These are phyloP conservation scores for Melocanna baccifera DNA, from an alignment of 176 grass and related monocot genomes.

Conservation along the genomic window DNA sequence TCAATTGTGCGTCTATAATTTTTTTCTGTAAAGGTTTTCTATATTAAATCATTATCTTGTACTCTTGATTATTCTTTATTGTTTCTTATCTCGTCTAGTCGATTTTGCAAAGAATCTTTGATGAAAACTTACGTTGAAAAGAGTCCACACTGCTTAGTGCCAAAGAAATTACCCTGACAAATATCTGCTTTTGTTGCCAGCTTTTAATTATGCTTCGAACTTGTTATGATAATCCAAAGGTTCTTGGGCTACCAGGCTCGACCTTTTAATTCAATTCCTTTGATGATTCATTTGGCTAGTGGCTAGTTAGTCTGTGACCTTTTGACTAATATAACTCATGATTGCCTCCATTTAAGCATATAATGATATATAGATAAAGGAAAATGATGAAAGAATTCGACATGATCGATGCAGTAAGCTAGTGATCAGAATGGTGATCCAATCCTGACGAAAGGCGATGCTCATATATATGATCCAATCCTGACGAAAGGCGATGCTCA, in stretches of 20 bases:
- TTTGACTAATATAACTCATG: neutral
- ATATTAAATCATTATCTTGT: no score
- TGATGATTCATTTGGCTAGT: neutral
- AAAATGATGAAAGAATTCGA: neutral
- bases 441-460: slow-evolving; percentile 19
- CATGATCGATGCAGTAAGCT: neutral
- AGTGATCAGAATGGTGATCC: neutral
- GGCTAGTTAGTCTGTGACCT: neutral
- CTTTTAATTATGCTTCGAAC: neutral
- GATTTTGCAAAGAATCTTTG: neutral
- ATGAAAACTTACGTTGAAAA: neutral
- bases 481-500: no score
- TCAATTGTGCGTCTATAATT: no score
- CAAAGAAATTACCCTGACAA: neutral
- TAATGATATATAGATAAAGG: neutral
- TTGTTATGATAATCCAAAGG: neutral
- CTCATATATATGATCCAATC: neutral
- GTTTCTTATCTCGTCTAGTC: no score
- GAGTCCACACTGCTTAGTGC: neutral
- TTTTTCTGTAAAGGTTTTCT: no score
- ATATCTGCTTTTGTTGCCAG: neutral
- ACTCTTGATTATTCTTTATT: no score
- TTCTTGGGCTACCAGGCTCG: neutral
- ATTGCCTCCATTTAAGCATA: neutral
- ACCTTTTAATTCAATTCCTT: neutral